Conservation (phyloP, 495 filamentous ascomycete genomes). For the Usnea hakonensis region DNA sequence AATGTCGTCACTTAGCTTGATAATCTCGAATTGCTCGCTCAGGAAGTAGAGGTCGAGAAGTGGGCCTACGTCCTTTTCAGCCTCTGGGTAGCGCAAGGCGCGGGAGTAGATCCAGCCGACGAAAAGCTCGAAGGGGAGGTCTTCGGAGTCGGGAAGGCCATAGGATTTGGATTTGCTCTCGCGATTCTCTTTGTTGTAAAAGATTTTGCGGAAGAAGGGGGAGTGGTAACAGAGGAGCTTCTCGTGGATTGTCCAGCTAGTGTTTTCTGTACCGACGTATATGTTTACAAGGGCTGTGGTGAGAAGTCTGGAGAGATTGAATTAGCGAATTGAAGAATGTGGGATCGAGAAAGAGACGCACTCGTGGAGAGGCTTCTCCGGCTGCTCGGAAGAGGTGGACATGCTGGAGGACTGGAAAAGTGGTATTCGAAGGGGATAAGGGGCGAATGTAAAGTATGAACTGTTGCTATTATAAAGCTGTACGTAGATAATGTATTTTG, state of each 20-base stretch:
- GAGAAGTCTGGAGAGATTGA: constrained; percentile 32
- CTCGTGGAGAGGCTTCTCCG: constrained; percentile 27
- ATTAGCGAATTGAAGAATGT: constrained; percentile 8
- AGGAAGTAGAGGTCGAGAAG: constrained; percentile 44
- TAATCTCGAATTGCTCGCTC: constrained; percentile 35
- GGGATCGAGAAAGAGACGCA: constrained; percentile 2
- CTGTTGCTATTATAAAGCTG: background rate
- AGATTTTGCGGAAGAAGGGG: constrained; percentile 40
- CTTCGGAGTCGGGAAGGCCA: constrained; percentile 41
- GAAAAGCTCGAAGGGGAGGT: constrained; percentile 38
- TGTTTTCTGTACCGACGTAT: constrained; percentile 41
- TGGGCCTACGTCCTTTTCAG: constrained; percentile 35
- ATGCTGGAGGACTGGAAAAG: constrained; percentile 11
- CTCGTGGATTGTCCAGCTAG: constrained; percentile 42
- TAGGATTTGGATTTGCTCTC: constrained; percentile 26
- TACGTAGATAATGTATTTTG: background rate
- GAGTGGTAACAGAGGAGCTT: constrained; percentile 44
- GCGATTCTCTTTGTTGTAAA: constrained; percentile 32
- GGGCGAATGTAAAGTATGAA: background rate
- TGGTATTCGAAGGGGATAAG: background rate
- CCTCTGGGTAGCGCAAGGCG: constrained; percentile 29
- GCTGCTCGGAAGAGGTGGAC: constrained; percentile 11
- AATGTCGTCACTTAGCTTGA: constrained; percentile 30
- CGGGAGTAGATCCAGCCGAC: constrained; percentile 43
- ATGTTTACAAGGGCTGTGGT: constrained; percentile 41